These are phyloP conservation scores for Licmophora abbreviata DNA, from an alignment of 108 stramenopile species.

Conservation along the genomic window DNA sequence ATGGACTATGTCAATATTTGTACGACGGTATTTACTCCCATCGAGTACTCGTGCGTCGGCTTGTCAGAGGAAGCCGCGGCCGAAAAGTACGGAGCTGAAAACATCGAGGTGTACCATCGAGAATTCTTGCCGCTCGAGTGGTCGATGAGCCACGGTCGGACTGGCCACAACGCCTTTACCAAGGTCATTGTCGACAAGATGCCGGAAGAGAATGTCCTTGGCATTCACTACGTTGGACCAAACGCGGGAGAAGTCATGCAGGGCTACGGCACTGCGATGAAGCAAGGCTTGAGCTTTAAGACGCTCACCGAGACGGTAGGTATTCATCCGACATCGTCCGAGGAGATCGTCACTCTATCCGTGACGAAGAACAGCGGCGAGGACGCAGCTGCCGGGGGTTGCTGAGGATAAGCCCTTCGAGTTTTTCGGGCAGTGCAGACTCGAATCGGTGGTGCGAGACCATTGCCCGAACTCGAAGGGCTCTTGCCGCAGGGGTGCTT, in stretches of 20 bases:
- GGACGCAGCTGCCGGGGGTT: conserved; percentile 85
- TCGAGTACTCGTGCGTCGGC: conserved; percentile 94
- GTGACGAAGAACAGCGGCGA: conserved; percentile 88
- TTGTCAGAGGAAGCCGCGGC: conserved; percentile 93
- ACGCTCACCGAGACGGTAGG: conserved; percentile 87
- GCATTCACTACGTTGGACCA: conserved; percentile 95
- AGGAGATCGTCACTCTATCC: conserved; percentile 82
- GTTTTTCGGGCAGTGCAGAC: conserved; percentile 6
- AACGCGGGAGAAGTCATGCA: conserved; percentile 98
- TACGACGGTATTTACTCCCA: conserved; percentile 96
- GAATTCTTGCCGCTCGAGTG: conserved; percentile 94
- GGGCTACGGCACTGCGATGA: conserved; percentile 91
- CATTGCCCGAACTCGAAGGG: conserved; percentile 14
- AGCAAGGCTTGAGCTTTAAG: conserved; percentile 74
- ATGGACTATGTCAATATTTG: conserved; percentile 93
- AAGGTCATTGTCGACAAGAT: conserved; percentile 86
- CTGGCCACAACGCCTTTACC: conserved; percentile 60
- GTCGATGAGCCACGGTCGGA: conserved; percentile 69
- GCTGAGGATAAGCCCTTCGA: conserved; percentile 99
- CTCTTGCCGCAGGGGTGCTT: conserved; percentile 1
- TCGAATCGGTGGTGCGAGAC: background rate
- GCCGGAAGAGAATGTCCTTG: conserved; percentile 69
- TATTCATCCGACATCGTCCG: conserved; percentile 95
- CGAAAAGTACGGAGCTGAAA: conserved; percentile 65
- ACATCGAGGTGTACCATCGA: conserved; percentile 89